phyloP scores from a whole-genome alignment of 2,329 filamentous ascomycete species.

The Neopestalotiopsis sp. region DNA sequence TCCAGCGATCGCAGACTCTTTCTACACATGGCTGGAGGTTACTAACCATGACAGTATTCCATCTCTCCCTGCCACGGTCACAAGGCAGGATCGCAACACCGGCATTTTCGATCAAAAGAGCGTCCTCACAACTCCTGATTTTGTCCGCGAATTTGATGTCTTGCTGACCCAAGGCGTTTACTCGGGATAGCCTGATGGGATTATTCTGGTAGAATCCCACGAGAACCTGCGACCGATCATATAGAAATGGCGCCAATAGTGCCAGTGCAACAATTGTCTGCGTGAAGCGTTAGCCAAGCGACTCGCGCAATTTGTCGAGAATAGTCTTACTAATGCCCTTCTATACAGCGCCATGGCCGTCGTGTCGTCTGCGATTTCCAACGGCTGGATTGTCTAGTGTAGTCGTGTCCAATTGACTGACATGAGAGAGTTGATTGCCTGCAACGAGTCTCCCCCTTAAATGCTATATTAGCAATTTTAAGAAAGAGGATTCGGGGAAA shows the following conservation, averaged over 20 bases:
- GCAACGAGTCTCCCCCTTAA: background rate
- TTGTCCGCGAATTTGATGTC: constrained; percentile 41
- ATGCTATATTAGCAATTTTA: background rate
- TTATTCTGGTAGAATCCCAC: constrained; percentile 33
- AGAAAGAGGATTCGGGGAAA: background rate
- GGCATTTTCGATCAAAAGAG: constrained; percentile 38
- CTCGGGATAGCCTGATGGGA: constrained; percentile 32
- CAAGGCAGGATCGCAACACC: constrained; percentile 43
- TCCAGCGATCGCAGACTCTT: background rate
- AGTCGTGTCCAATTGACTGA: background rate
- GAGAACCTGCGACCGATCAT: constrained; percentile 11
- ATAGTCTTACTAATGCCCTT: background rate
- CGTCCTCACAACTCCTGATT: constrained; percentile 47
- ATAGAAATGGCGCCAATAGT: constrained; percentile 13
- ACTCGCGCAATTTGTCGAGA: background rate
- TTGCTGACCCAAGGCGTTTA: constrained; percentile 32
- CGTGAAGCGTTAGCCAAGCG: background rate
- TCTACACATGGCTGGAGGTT: background rate
- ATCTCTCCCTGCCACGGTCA: constrained; percentile 44
- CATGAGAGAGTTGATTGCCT: background rate
- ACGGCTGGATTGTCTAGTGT: background rate
- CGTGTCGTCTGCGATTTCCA: background rate
- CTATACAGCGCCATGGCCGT: background rate
- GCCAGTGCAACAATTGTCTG: constrained; percentile 5
- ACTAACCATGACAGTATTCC: constrained; percentile 47